Evolutionary conservation across 768 basidiomycete species (phyloP).

Genomic region (Amanita jacksonii): DNA sequence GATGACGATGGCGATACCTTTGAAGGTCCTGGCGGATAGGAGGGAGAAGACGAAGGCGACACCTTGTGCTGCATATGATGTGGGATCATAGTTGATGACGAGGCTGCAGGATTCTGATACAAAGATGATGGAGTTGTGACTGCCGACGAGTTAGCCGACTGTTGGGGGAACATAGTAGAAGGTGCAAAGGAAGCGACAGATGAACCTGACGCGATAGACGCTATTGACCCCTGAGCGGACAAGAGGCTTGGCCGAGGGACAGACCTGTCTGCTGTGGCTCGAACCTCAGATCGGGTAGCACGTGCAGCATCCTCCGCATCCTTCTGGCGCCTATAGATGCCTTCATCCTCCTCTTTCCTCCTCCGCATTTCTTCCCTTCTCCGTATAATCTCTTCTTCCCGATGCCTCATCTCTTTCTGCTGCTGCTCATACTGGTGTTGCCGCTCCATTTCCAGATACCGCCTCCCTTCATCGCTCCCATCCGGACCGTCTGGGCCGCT

Average conservation of each 20-base stretch:
- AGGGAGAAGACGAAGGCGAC: conserved; percentile 12
- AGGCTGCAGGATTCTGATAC: conserved; percentile 8
- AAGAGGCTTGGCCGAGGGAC: conserved; percentile 3
- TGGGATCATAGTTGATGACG: conserved; percentile 7
- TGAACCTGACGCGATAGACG: conserved; percentile 9
- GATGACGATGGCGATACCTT: too few species aligned
- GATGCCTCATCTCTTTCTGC: conserved; percentile 33
- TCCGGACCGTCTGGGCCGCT: not conserved
- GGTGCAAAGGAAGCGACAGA: not conserved
- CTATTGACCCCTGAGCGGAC: conserved; percentile 2
- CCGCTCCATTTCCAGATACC: conserved; percentile 6
- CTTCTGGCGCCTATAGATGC: conserved; percentile 46
- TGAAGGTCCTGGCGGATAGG: conserved; percentile 6
- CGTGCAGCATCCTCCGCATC: conserved; percentile 47
- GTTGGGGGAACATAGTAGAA: not conserved
- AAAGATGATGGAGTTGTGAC: conserved; percentile 7
- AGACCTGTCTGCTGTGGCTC: conserved; percentile 17
- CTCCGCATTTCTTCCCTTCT: conserved; percentile 25
- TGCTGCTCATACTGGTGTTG: conserved; percentile 19
- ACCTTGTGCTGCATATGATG: too few species aligned
- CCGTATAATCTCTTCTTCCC: conserved; percentile 38
- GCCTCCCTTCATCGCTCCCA: not conserved
- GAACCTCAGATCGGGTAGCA: conserved; percentile 27
- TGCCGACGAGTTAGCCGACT: conserved; percentile 3
- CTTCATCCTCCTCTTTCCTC: conserved; percentile 45